Base-by-base conservation (phyloP, 2,329 filamentous ascomycete genomes). In the Trichoderma endophyticum region DNA sequence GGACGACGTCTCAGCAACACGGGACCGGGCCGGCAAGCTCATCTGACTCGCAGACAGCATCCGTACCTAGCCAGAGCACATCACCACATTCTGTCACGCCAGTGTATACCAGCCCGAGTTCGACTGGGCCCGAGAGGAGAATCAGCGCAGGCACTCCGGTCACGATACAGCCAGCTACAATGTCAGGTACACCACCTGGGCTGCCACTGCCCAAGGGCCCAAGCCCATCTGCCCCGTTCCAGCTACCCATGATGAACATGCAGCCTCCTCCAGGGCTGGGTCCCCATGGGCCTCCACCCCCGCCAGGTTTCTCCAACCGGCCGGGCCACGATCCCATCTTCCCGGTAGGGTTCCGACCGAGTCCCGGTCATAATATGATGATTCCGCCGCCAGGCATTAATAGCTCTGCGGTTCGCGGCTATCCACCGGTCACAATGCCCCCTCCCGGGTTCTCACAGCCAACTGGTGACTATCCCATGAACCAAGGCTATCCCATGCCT, bases 1-100 rank as follows among this genome's bases (percentile, higher is more conserved):
- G 93, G 70, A 93, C 95, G 73, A 83, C 89, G 61, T 96, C 94
- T 9, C 93, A 97, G 74, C 94, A 97, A 74, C 93, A 96, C 79
- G 91, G 91, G 30, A 90, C 90, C 11, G 89, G 91, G 78, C 85
- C 88, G 8, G 88, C 89, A 7, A 91, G 90, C 65, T 92, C 93
- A 3, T 90, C 92, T 73, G 88, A 90, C 3, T 91, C 93, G 1
- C 89, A 92, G 78, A 87, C 91, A 74, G 84, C 83, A 56, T 85
- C 85, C 8, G 83, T 80, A 5, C 80, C 84, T 21, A 90, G 87
- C 74, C 88, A 90, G 73, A 87, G 86, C 73, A 84, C 85, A 11
- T 90, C 89, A 36, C 88, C 90, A 66, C 89, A 89, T 76, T 83
- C 87, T 18, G 83, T 87, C 71, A 91, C 89, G 30, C 89, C 92